Base-by-base conservation (phyloP, 139 green algal genomes). In the Astrephomene gubernaculifera region DNA sequence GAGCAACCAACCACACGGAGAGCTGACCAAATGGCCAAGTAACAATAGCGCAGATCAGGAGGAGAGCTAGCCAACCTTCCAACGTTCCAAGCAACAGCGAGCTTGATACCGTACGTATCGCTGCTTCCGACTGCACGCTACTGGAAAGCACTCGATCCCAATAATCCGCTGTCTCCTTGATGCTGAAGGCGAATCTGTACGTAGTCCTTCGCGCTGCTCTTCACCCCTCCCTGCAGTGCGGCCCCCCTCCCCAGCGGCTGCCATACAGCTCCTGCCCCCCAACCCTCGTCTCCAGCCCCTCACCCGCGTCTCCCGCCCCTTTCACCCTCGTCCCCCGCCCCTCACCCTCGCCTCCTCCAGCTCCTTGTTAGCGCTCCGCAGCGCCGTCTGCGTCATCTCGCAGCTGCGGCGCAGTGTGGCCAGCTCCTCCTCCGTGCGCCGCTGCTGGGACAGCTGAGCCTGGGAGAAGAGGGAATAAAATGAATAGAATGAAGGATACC, bases 311-410 rank as follows among this genome's bases (percentile, higher is more conserved):
- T 70, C n/a, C 38, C 63, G 14, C 33, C 14, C 57, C 57, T 24
- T 31, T 6, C 45, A 80, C 72, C 67, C 67, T 7, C 25, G 63
- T 70, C n/a, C 38, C 63, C 27, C 33, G 49, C 57, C 57, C 57
- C 45, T 6, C 45, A 80, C 72, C 72, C 52, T 31, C 19, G 49
- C 49, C 2, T 80, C 45, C 49, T 65, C 72, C 72, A 80, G 52
- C 49, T 80, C 72, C 14, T 25, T 33, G 45, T 67, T 67, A 3
- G 72, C 72, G n/a, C 52, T 45, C 72, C 72, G 72, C 49, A 81
- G 49, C 52, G 52, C 72, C 49, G 72, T 35, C 72, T 68, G 52
- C 52, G 72, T 69, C 72, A 81, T 68, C 72, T 81, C 72, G 33
- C 72, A 81, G 33, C 33, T 24, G 17, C 49, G 72, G 19, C 72